Percentiles rank a stretch among this genome's conserved stretches.
These are phyloP conservation scores for Pythium rhizo-oryzae DNA, from an alignment of 352 stramenopile genomes.

Conservation along the genomic window DNA sequence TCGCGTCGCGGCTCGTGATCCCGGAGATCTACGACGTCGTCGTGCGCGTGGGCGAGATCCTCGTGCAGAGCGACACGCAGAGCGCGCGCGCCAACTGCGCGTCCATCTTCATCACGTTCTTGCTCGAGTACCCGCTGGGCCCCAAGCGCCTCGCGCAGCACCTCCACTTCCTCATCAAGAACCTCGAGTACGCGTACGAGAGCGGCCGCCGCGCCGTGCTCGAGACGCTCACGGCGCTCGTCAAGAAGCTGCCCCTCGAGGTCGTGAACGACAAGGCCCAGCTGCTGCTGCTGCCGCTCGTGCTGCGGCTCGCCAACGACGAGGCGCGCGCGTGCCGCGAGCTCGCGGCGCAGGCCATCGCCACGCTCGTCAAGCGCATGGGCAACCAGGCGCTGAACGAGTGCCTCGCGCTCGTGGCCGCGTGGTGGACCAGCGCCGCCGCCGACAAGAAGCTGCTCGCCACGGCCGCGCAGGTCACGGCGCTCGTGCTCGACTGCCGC, in stretches of 20 bases:
- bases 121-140: conserved; percentile 96
- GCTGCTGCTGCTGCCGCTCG: conserved; percentile 96
- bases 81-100: conserved; percentile 83
- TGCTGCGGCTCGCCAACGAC: conserved; percentile 96
- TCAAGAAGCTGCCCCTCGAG: conserved; percentile 92
- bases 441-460: conserved; percentile 64
- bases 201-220: conserved; percentile 93
- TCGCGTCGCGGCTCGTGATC: conserved; percentile 90
- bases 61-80: conserved; percentile 92
- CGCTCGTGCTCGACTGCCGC: conserved; percentile 69
- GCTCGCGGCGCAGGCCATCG: conserved; percentile 80
- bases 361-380: conserved; percentile 86
- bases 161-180: conserved; percentile 95
- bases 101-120: conserved; percentile 88
- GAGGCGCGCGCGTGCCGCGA: conserved; percentile 90
- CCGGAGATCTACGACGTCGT: conserved; percentile 97
- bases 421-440: conserved; percentile 78
- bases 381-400: conserved; percentile 91
- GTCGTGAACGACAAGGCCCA: conserved; percentile 92
- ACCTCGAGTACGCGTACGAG: conserved; percentile 96
- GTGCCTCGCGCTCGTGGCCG: conserved; percentile 84
- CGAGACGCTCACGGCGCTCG: conserved; percentile 82
- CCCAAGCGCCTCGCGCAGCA: conserved; percentile 93
- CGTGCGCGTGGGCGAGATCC: conserved; percentile 92
- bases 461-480: conserved; percentile 75